Percentiles rank a stretch among this genome's conserved stretches.
phyloP scores from a whole-genome alignment of 352 stramenopile species.

The Phytophthora cajani region DNA sequence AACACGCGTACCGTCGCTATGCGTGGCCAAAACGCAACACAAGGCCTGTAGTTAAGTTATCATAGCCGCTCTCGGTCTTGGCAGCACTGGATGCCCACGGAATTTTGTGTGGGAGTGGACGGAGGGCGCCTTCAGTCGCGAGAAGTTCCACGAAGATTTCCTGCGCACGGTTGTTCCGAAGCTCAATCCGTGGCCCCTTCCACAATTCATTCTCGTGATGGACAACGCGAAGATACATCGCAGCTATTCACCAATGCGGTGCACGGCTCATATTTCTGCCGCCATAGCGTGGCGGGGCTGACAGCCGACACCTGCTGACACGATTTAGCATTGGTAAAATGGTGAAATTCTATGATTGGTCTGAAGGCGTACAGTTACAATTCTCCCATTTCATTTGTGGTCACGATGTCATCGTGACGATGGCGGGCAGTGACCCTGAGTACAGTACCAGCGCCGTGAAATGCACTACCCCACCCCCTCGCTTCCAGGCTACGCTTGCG shows the following conservation, averaged over 20 bases:
- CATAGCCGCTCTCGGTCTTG: conserved; percentile 7
- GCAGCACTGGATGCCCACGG: conserved; percentile 8
- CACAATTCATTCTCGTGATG: conserved; percentile 73
- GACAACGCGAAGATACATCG: conserved; percentile 70
- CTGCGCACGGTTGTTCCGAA: conserved; percentile 58
- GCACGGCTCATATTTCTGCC: conserved; percentile 60
- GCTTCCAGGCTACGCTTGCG: too few relatives aligned
- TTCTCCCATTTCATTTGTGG: too few relatives aligned
- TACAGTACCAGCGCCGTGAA: too few relatives aligned
- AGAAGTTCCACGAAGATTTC: conserved; percentile 83
- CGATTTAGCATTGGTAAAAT: too few relatives aligned
- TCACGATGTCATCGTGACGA: too few relatives aligned
- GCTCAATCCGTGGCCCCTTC: conserved; percentile 87
- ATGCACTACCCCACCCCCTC: too few relatives aligned
- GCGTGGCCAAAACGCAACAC: conserved; percentile 11
- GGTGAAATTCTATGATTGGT: too few relatives aligned
- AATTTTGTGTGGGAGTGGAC: conserved; percentile 10
- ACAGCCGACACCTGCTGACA: too few relatives aligned
- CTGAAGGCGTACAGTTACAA: too few relatives aligned
- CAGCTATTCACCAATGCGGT: conserved; percentile 93
- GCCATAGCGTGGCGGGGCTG: background rate
- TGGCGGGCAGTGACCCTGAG: too few relatives aligned
- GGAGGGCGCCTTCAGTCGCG: conserved; percentile 7
- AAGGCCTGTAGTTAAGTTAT: background rate
- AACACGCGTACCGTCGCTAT: conserved; percentile 7